Conservation (phyloP, 2,329 filamentous ascomycete species). For the Daldinia sp. region DNA sequence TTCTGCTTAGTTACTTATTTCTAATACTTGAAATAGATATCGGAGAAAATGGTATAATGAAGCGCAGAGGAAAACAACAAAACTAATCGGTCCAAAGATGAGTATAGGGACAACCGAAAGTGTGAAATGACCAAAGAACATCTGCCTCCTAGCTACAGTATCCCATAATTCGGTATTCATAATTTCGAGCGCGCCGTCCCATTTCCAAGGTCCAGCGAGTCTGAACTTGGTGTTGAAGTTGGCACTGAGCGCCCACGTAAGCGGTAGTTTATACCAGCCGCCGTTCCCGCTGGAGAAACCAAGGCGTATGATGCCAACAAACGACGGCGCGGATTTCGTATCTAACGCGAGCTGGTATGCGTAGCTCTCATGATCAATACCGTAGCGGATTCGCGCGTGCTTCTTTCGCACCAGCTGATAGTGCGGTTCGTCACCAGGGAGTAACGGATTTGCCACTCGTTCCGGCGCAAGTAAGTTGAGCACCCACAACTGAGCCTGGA, state of each 20-base stretch:
- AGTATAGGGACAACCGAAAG: constrained; percentile 37
- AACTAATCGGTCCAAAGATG: constrained; percentile 37
- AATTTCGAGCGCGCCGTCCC: constrained; percentile 48
- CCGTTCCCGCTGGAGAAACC: constrained; percentile 33
- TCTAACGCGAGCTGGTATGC: constrained; percentile 59
- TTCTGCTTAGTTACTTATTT: neutral
- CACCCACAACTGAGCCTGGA: constrained; percentile 59
- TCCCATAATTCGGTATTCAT: constrained; percentile 54
- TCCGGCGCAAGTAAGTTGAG: constrained; percentile 48
- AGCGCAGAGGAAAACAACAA: constrained; percentile 31
- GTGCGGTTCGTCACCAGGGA: constrained; percentile 48
- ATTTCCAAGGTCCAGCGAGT: constrained; percentile 55
- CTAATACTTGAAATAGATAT: neutral
- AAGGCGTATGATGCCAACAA: constrained; percentile 47
- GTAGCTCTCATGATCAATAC: constrained; percentile 60
- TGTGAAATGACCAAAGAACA: constrained; percentile 39
- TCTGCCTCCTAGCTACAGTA: constrained; percentile 36
- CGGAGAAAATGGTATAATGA: constrained; percentile 8
- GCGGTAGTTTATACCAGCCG: constrained; percentile 48
- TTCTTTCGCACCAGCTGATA: constrained; percentile 50
- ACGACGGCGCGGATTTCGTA: constrained; percentile 56
- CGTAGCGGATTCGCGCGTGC: constrained; percentile 46
- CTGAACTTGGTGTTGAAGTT: constrained; percentile 61
- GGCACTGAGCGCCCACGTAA: constrained; percentile 57
- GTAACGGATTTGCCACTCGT: constrained; percentile 17